A percentile compares a stretch with the other conserved stretches of the same genome.
Evolutionary conservation across 345 rosid genomes (phyloP).

Genomic region (Heritiera fomes): DNA sequence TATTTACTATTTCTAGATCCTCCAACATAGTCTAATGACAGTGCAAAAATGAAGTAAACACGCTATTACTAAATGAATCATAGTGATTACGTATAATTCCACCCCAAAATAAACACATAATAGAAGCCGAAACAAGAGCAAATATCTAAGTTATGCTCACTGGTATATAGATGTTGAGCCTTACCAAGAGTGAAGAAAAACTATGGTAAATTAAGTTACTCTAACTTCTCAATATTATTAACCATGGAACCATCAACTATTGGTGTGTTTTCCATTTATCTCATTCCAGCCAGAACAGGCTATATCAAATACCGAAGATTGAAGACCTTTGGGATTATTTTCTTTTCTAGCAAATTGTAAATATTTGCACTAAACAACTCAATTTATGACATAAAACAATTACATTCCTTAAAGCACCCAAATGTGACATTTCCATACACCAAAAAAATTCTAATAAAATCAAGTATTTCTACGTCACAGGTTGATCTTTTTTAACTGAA

Average conservation of each 20-base stretch:
- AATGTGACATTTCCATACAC: not conserved
- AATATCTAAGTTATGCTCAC: not conserved
- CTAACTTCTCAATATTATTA: not conserved
- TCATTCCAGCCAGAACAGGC: not conserved
- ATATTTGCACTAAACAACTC: not conserved
- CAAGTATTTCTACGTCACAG: not conserved
- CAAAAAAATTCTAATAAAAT: not conserved
- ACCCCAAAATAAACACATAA: not conserved
- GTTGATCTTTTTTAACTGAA: not conserved
- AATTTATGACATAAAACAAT: not conserved
- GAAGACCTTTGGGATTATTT: not conserved
- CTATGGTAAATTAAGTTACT: not conserved
- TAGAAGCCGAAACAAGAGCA: not conserved
- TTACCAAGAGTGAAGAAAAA: not conserved
- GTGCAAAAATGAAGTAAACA: not conserved
- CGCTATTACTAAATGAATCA: not conserved
- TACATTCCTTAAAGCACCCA: not conserved
- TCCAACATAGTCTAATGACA: slow-evolving; percentile 7
- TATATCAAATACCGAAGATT: not conserved
- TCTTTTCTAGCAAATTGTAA: not conserved
- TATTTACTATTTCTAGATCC: not conserved
- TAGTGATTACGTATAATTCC: not conserved
- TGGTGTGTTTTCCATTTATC: not conserved
- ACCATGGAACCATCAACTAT: not conserved
- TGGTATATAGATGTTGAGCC: not conserved